Evolutionary conservation across 352 stramenopile genomes (phyloP).

Genomic region (Phytophthora podocarpi): DNA sequence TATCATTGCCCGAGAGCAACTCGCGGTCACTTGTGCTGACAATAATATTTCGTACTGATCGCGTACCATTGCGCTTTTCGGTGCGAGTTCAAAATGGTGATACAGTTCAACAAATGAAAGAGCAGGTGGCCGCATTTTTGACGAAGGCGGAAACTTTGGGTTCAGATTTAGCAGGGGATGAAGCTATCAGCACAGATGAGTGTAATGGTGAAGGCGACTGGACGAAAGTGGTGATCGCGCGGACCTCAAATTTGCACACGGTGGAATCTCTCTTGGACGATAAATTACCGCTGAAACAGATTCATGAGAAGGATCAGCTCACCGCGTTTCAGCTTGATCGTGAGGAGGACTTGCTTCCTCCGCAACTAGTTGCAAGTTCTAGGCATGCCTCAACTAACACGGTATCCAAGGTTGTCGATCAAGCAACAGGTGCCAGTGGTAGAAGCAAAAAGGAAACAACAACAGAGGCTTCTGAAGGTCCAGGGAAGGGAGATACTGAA

Average conservation of each 20-base stretch:
- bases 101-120: conserved; percentile 67
- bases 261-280: conserved; percentile 72
- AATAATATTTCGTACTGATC: conserved; percentile 81
- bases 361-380: neutral
- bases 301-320: conserved; percentile 81
- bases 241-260: conserved; percentile 62
- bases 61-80: conserved; percentile 80
- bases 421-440: neutral
- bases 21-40: conserved; percentile 74
- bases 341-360: conserved; percentile 29
- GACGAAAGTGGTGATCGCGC: conserved; percentile 58
- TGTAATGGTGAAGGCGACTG: conserved; percentile 11
- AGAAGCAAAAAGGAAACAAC: neutral
- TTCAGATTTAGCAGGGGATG: neutral
- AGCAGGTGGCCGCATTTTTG: conserved; percentile 57
- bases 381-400: neutral
- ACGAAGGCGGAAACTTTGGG: conserved; percentile 15
- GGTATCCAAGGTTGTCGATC: neutral
- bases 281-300: conserved; percentile 62
- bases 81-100: conserved; percentile 68
- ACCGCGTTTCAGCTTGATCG: conserved; percentile 73
- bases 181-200: neutral
- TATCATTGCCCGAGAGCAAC: conserved; percentile 82
- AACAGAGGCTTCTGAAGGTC: neutral
- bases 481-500: neutral